Base-by-base conservation (phyloP, 176 grass and related monocot species). In the Ampelocalamus luodianensis region DNA sequence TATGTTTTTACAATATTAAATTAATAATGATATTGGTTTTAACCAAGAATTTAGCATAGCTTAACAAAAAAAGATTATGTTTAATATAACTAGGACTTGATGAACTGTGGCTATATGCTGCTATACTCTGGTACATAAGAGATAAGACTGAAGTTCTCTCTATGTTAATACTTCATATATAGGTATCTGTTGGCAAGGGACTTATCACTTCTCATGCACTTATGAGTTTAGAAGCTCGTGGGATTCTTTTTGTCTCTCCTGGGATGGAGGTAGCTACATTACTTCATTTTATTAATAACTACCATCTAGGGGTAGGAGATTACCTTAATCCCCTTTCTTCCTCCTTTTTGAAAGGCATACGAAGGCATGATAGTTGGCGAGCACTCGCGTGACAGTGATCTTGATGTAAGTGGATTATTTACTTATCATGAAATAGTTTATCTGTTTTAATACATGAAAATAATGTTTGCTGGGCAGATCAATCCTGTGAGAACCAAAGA, bases 401-500 rank as follows among this genome's bases (percentile, higher is more conserved):
- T 99, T 74, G 96, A 99, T 86, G 96, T 99, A 89, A 92, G 90
- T 78, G 22, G 34, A 37, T 85, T 72, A 71, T 65, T 77, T 81
- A 56, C 44, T 81, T 87, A 51, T 61, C 54, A 71, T 54, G 45
- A 44, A 32, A 44, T 75, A 32, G 39, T 39, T 72, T 73, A 27
- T 76, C 34, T 87, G 26, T 62, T 56, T 23, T 15, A 39, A 16
- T 77, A 78, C 85, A 84, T 78, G 10, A 68, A 70, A 76, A 45
- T 49, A 74, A 79, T 69, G 55, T 68, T 14, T 46, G 9, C 80
- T 92, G 40, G 38, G 36, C 88, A 99, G 96, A 29, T 99, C 53
- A 96, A 96, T 84, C 96, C 96, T 72, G 96, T 99, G 46, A 91
- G 96, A 88, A 99, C 91, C 79, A 99, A 99, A 92, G 96, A 99